phyloP scores from a whole-genome alignment of 176 grass and related monocot species.

The Bonia amplexicaulis region DNA sequence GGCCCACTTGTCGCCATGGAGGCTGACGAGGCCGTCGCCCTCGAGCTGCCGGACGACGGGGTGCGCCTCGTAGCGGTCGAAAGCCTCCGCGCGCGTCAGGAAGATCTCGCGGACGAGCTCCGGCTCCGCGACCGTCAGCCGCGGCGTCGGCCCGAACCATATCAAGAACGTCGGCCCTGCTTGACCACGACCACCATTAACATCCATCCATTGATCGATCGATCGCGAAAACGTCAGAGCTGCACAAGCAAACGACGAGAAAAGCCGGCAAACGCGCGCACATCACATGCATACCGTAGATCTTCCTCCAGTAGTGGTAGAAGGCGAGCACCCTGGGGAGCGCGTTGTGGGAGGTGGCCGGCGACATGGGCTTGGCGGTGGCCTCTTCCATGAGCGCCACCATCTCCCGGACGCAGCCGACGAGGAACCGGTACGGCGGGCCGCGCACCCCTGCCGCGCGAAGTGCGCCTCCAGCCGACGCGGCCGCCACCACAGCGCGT shows the following conservation, averaged over 20 bases:
- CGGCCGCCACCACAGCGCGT: conserved; percentile 75
- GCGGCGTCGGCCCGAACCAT: conserved; percentile 83
- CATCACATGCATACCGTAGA: conserved; percentile 50
- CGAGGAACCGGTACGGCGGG: conserved; percentile 66
- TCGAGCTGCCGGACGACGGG: conserved; percentile 77
- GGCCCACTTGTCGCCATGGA: conserved; percentile 75
- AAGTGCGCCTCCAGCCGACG: conserved; percentile 70
- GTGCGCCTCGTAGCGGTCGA: conserved; percentile 80
- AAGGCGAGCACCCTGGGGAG: conserved; percentile 79
- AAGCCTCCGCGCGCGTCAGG: conserved; percentile 44
- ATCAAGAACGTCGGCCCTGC: conserved; percentile 68
- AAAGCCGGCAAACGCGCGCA: not conserved
- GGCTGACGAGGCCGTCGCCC: conserved; percentile 77
- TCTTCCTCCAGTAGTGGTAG: conserved; percentile 87
- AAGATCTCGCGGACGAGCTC: conserved; percentile 72
- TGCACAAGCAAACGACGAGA: not conserved
- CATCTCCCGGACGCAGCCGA: conserved; percentile 77
- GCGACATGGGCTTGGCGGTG: conserved; percentile 57
- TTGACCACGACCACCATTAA: not conserved
- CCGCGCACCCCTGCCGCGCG: conserved; percentile 60
- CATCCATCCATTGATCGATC: not conserved
- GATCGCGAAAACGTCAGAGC: not conserved
- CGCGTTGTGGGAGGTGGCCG: conserved; percentile 53
- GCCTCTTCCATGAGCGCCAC: conserved; percentile 66
- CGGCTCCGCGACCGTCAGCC: conserved; percentile 65